These are phyloP conservation scores for Leptomonas pyrrhocoris DNA, from an alignment of 208 protist genomes.

Conservation along the genomic window DNA sequence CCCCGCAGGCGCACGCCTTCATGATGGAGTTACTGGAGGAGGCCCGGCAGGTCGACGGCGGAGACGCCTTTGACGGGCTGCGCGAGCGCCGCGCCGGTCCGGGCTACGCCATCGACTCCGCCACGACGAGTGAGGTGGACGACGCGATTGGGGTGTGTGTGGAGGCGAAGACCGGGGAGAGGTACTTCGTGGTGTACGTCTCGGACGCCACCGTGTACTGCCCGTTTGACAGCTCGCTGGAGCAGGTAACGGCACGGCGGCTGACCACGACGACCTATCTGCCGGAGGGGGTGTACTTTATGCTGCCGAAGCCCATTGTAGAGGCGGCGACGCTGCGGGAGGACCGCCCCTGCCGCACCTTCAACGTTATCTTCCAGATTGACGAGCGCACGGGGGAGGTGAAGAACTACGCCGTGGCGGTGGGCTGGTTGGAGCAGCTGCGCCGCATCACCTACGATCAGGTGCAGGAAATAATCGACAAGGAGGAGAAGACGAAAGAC, in stretches of 20 bases:
- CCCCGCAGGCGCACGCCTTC: conserved; percentile 63
- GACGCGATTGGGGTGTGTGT: conserved; percentile 85
- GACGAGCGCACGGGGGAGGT: conserved; percentile 72
- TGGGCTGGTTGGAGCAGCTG: conserved; percentile 76
- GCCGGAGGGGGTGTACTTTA: conserved; percentile 88
- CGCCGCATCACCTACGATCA: conserved; percentile 90
- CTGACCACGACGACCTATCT: conserved; percentile 90
- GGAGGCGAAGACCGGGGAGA: conserved; percentile 55
- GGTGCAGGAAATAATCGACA: conserved; percentile 67
- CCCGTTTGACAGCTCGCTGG: conserved; percentile 75
- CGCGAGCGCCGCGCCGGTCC: conserved; percentile 48
- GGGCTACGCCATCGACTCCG: conserved; percentile 88
- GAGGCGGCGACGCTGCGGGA: conserved; percentile 86
- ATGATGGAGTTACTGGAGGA: conserved; percentile 52
- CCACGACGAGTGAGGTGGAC: conserved; percentile 90
- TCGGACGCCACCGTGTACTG: conserved; percentile 91
- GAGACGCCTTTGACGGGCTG: conserved; percentile 75
- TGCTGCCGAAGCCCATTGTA: conserved; percentile 87
- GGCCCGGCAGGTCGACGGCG: conserved; percentile 49
- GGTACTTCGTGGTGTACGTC: conserved; percentile 86
- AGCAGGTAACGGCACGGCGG: conserved; percentile 80
- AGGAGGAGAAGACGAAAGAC: conserved; percentile 1
- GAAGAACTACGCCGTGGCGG: conserved; percentile 70
- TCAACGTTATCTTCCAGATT: conserved; percentile 85
- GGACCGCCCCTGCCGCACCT: conserved; percentile 84